Evolutionary conservation across 345 rosid genomes (phyloP), one percentile per base, ranked within the genome.

Genomic region (Stellera chamaejasme): DNA sequence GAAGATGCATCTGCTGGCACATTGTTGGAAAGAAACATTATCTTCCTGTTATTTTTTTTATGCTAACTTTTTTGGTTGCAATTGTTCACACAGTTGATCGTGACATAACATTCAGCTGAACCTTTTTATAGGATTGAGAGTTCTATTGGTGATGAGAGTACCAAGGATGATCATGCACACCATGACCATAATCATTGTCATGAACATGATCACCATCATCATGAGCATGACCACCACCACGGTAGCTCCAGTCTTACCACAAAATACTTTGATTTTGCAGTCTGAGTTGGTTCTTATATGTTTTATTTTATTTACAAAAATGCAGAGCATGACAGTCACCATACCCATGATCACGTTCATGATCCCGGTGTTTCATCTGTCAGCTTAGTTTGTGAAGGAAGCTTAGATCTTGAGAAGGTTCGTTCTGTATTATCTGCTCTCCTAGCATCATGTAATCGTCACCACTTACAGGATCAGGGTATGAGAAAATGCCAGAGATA

Each of bases 351-450:
- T 73, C 96, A 92, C 72, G 65, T 87, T 69, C 99, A 93, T 59
- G 99, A 93, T 76, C 97, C 96, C 2, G 91, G 91, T 48, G 91
- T 93, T 73, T 77, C 99, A 65, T 93, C 97, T 32, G 89, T 93
- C 73, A 86, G 94, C 79, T 75, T 89, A 52, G 94, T 84, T 61
- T 89, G 97, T 66, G 88, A 93, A 75, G 99, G 99, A 61, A 82
- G 70, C 79, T 75, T 89, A 64, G 97, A 89, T 74, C 88, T 93
- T 11, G 99, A 93, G 68, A 93, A 89, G 99, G 97, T 86, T 73
- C 50, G 54, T 66, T 62, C 60, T 27, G n/a, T 49, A 48, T 26
- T 27, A 26, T 44, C 13, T 2, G 2, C 10, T 28, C 12, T 32
- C 25, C 32, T 42, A 28, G 11, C 36, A 25, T 15, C 48, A 43